Percentiles rank a stretch among this genome's conserved stretches.
Conservation (phyloP, 176 grass and related monocot genomes). For the Carex myosuroides region DNA sequence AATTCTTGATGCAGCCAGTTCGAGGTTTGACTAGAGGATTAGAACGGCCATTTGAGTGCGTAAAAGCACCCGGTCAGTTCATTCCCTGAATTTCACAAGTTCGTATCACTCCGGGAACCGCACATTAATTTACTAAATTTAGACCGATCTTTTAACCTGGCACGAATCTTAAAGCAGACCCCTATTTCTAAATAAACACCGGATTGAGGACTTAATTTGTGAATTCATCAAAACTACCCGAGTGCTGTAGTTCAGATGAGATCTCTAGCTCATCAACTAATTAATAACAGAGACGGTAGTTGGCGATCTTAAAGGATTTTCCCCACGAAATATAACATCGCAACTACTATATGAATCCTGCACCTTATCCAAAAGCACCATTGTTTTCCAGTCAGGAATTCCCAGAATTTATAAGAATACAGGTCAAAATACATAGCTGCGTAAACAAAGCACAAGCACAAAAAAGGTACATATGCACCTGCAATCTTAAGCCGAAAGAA, state of each 20-base stretch:
- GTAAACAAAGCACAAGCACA: not conserved
- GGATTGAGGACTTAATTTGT: too few species aligned
- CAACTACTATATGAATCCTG: not conserved
- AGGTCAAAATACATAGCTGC: not conserved
- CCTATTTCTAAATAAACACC: too few species aligned
- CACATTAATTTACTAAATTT: too few species aligned
- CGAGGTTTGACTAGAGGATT: not conserved
- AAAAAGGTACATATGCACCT: not conserved
- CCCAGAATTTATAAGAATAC: conserved; percentile 3
- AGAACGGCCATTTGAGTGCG: too few species aligned
- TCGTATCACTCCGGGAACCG: too few species aligned
- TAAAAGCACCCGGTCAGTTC: too few species aligned
- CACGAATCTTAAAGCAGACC: too few species aligned
- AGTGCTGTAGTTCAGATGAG: too few species aligned
- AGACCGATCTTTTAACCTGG: too few species aligned
- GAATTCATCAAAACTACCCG: too few species aligned
- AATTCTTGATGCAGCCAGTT: not conserved
- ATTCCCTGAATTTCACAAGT: too few species aligned
- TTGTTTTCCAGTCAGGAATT: not conserved
- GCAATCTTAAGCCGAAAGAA: not conserved
- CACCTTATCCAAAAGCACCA: not conserved
- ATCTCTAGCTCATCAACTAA: not conserved
- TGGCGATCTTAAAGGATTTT: not conserved
- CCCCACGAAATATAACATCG: not conserved
- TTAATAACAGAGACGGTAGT: not conserved